Evolutionary conservation across 2,329 filamentous ascomycete species (phyloP), one percentile per base, ranked within the genome.

Genomic region (Gnomoniopsis smithogilvyi): DNA sequence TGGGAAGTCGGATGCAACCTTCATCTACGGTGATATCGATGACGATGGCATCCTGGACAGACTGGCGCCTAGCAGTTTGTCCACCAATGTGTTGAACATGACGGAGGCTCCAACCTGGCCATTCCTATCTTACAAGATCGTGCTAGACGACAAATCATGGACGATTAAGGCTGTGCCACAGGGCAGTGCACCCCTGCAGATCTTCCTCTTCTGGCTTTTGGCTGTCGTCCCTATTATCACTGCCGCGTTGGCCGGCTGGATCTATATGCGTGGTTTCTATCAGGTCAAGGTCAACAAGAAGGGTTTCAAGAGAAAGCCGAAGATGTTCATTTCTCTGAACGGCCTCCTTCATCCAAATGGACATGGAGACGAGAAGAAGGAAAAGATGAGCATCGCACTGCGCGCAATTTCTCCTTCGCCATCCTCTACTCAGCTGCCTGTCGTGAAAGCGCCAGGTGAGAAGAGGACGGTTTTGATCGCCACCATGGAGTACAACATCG

Each of bases 401-500:
- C 57, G 60, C 3, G 57, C 60, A 46, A 59, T 62, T 26, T 60
- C 60, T 21, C 60, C 57, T 12, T 62, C 60, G 8, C 53, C 60
- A 19, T 46, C 57, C 10, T 51, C 51, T 6, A 62, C 60, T 6
- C 54, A 57, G 1, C 50, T 68, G 14, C 58, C 63, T 17, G 62
- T 58, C 36, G 64, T 62, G 47, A 59, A 58, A 45, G 45, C 53
- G 7, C 26, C 53, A 7, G 60, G 60, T 14, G 60, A 62, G 53
- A 62, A 51, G 57, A 62, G 82, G n/a, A 87, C 80, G 34, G 81
- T 88, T 2, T 77, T 89, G 22, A 87, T 89, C 55, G 86, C 85
- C 14, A 89, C 86, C 7, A 88, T 89, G 83, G 86, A 89, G 69
- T 89, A 89, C 71, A 85, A 89, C 62, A 88, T 89, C 61, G 83